Base-by-base conservation (phyloP, 2,329 filamentous ascomycete genomes). In the Lasiodiplodia gonubiensis region DNA sequence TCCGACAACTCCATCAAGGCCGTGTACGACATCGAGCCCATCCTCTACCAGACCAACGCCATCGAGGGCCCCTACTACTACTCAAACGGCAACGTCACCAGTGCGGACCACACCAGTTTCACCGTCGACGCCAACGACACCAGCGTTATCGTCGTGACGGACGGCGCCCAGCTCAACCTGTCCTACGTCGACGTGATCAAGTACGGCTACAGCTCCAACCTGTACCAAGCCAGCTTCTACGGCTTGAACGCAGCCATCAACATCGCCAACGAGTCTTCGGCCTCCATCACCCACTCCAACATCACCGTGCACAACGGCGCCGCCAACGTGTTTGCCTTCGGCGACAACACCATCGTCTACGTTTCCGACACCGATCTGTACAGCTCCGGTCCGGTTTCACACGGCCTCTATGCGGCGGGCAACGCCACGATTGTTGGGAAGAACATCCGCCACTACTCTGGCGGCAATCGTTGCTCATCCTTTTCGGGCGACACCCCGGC, bases 261-360 rank as follows among this genome's bases (percentile, higher is more conserved):
- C 25, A 5, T 64, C 18, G 61, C 61, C 48, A 78, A 77, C 59
- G 70, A 66, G 8, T 75, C 75, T 2, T 72, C 69, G 11, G 71
- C 70, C 0, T 61, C 67, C 42, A 70, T 77, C 16, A 65, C 73
- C 33, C 51, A 78, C 42, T 39, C 73, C 35, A 78, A 78, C 66
- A 70, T 78, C 23, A 78, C 76, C 4, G 70, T 72, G 0, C 76
- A 78, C 68, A 77, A 78, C 57, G 76, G 76, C 7, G 76, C 75
- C 2, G 76, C 76, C 12, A 75, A 77, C 18, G 46, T 78, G 46
- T 78, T 76, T 46, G 68, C 73, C 4, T 77, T 75, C 39, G 76
- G 76, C 30, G 72, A 70, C 4, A 73, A 70, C 46, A 75, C 73
- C 0, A 66, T 71, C 12, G 72, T 76, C 4, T 59, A 75, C 63